These are phyloP conservation scores for Themeda triandra DNA, from an alignment of 176 grass and related monocot species.

Conservation along the genomic window DNA sequence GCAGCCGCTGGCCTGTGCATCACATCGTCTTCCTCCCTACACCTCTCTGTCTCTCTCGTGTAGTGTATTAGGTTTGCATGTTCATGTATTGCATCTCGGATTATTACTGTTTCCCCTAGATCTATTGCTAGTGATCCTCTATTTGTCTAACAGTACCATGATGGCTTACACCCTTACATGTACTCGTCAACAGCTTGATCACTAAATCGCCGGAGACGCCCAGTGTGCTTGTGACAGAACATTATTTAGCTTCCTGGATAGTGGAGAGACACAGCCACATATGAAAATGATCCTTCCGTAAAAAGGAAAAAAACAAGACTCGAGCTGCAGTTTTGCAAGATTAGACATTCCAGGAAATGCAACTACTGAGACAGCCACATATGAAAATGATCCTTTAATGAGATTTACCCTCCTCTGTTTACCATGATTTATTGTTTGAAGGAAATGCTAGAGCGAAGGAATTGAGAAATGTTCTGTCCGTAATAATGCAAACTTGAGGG, in stretches of 20 bases:
- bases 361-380: not conserved
- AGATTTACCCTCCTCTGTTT: not conserved
- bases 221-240: not conserved
- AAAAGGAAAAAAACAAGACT: not conserved
- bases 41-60: too few species aligned
- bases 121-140: too few species aligned
- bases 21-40: too few species aligned
- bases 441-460: not conserved
- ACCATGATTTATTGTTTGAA: not conserved
- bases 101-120: too few species aligned
- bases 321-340: not conserved
- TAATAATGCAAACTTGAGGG: not conserved
- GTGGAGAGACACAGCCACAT: conserved; percentile 20
- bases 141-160: too few species aligned
- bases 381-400: not conserved
- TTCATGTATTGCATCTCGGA: too few species aligned
- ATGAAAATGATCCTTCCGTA: conserved; percentile 4
- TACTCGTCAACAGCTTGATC: not conserved
- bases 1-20: too few species aligned
- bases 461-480: too few species aligned
- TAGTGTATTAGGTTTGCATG: too few species aligned
- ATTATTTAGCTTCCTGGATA: not conserved
- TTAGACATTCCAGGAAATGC: not conserved
- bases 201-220: not conserved
- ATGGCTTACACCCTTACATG: not conserved